These are phyloP conservation scores for Orbilia ellipsospora DNA, from an alignment of 2,329 filamentous ascomycete species.

Conservation along the genomic window DNA sequence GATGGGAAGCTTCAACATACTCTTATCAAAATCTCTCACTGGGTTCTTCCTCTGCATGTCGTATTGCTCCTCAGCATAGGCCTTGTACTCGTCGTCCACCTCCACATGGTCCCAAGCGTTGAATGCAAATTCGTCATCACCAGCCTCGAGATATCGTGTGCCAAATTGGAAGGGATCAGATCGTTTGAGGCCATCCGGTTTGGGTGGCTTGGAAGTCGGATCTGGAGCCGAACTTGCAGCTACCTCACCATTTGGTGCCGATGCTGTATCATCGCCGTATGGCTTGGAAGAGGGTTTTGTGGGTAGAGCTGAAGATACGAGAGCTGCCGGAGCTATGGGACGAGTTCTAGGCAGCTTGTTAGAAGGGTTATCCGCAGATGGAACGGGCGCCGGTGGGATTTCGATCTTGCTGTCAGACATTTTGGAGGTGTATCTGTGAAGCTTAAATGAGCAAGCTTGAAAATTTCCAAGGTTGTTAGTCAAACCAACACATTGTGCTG, in stretches of 20 bases:
- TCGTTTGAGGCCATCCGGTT: conserved; percentile 72
- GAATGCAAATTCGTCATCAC: conserved; percentile 93
- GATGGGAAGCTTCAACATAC: conserved; percentile 65
- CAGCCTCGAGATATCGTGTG: conserved; percentile 74
- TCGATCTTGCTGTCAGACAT: conserved; percentile 23
- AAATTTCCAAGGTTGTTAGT: conserved; percentile 14
- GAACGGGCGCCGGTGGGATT: conserved; percentile 32
- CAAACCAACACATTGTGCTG: conserved; percentile 19
- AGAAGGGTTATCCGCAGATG: conserved; percentile 42
- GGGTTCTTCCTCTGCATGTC: conserved; percentile 84
- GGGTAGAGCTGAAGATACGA: conserved; percentile 40
- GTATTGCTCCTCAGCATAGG: conserved; percentile 86
- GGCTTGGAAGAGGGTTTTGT: conserved; percentile 43
- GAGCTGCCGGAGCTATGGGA: conserved; percentile 39
- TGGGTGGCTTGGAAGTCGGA: conserved; percentile 21
- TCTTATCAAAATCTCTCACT: conserved; percentile 92
- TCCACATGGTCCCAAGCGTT: conserved; percentile 99
- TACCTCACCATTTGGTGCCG: not conserved
- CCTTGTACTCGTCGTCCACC: conserved; percentile 86
- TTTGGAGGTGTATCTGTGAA: not conserved
- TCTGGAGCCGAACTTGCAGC: not conserved
- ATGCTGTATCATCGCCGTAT: conserved; percentile 8
- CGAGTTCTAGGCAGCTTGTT: conserved; percentile 46
- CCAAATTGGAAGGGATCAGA: conserved; percentile 96
- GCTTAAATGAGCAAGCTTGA: conserved; percentile 10